phyloP scores from a whole-genome alignment of 1,284 basidiomycete species.

The Sphagnurus paluster region DNA sequence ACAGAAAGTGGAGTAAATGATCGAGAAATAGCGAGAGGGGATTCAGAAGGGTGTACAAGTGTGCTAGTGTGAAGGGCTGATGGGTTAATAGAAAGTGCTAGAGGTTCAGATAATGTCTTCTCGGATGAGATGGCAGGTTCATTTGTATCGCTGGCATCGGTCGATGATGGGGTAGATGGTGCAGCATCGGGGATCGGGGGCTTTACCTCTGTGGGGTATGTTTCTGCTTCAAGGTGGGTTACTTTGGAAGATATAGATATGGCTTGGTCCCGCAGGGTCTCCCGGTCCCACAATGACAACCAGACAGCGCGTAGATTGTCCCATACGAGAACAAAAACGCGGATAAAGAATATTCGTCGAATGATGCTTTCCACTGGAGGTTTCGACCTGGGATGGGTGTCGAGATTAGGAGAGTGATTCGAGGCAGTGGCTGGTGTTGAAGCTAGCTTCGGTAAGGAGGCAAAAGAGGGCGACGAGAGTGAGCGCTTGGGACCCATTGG shows the following conservation, averaged over 20 bases:
- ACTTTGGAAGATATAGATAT: slow-evolving; percentile 5
- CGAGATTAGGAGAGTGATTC: slow-evolving; percentile 14
- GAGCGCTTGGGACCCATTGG: slow-evolving; percentile 45
- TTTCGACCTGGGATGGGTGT: slow-evolving; percentile 27
- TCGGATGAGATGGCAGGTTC: slow-evolving; percentile 6
- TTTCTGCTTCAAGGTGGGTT: slow-evolving; percentile 27
- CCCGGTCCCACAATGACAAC: slow-evolving; percentile 27
- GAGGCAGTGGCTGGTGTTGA: slow-evolving; percentile 27
- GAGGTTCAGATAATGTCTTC: slow-evolving; percentile 12
- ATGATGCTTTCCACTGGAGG: slow-evolving; percentile 33
- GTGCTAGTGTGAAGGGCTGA: slow-evolving; percentile 18
- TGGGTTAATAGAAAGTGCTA: slow-evolving; percentile 12
- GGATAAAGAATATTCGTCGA: slow-evolving; percentile 41
- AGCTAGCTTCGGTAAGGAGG: slow-evolving; percentile 27
- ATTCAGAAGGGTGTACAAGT: slow-evolving; percentile 21
- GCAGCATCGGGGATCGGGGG: slow-evolving; percentile 16
- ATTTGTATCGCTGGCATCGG: slow-evolving; percentile 11
- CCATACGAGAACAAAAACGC: slow-evolving; percentile 41
- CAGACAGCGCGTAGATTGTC: slow-evolving; percentile 38
- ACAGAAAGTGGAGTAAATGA: slow-evolving; percentile 50
- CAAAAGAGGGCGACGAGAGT: slow-evolving; percentile 47
- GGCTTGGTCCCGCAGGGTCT: slow-evolving; percentile 6
- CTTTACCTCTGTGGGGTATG: slow-evolving; percentile 41
- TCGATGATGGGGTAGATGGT: slow-evolving; percentile 8
- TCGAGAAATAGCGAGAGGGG: slow-evolving; percentile 25